Evolutionary conservation across 202 grass and related monocot genomes (phyloP).

Genomic region (Dendrocalamus latiflorus): DNA sequence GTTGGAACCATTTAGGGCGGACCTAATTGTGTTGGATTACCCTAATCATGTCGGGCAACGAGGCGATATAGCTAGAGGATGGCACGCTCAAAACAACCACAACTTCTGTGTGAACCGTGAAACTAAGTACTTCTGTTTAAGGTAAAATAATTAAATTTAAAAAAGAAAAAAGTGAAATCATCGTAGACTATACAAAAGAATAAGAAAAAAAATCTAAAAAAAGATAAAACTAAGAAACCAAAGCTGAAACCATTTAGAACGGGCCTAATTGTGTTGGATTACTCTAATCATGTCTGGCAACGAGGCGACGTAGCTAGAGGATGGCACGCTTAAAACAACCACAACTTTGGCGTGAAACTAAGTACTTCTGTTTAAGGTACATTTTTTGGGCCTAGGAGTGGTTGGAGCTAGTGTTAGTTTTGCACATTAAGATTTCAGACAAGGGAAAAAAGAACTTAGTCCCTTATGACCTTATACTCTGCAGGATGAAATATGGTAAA

Average conservation of each 20-base stretch:
- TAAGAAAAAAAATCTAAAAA: too few species aligned
- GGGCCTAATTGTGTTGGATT: background rate
- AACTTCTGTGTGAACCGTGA: background rate
- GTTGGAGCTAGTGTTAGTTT: background rate
- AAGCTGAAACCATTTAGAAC: too few species aligned
- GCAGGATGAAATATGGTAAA: background rate
- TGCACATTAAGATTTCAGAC: background rate
- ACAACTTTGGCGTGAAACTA: background rate
- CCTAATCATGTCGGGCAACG: constrained; percentile 31
- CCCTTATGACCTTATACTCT: background rate
- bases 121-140: background rate
- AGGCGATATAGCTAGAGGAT: constrained; percentile 22
- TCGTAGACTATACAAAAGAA: too few species aligned
- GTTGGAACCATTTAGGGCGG: too few species aligned
- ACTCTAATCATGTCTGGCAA: constrained; percentile 36
- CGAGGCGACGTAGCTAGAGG: constrained; percentile 15
- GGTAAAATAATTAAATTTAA: too few species aligned
- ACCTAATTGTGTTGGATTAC: background rate
- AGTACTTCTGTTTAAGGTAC: background rate
- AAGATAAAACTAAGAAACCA: too few species aligned
- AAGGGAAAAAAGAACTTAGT: too few species aligned
- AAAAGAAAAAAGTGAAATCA: too few species aligned
- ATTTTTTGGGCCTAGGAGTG: background rate
- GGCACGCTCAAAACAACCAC: background rate
- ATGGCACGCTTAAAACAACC: background rate